Base-by-base conservation (phyloP, 345 rosid genomes). In the Populus deltoides region DNA sequence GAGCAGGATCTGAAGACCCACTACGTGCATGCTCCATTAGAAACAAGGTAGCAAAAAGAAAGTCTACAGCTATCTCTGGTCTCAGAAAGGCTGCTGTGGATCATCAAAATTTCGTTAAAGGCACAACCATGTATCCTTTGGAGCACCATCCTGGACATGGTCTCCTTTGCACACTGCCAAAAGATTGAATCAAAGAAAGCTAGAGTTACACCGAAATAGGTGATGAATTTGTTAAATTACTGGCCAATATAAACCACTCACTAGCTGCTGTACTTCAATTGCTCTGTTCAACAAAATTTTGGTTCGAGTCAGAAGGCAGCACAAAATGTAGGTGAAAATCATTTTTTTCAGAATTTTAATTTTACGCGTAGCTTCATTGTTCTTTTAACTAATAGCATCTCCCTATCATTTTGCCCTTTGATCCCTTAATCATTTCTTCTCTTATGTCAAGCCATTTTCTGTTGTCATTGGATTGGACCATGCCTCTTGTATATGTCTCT, bases 101-200 rank as follows among this genome's bases (percentile, higher is more conserved):
- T 77, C 92, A 93, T 85, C 81, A 89, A 77, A 87, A 85, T 55
- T 88, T 69, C 62, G 88, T 93, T 75, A 83, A 80, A 84, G 89
- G 88, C 70, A 71, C 88, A 35, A 78, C 87, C 49, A 81, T 91
- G 90, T 91, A 93, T 77, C 90, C 97, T 6, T 77, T 89, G 79
- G 93, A 92, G 78, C 92, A 86, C 76, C 86, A 85, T 84, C 88
- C 86, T 41, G 95, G 92, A 57, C 94, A 90, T 68, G 90, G 94
- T 72, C 86, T 89, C 84, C 90, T 93, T 76, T 91, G 95, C 85
- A 84, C 78, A 1, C 75, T 84, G 63, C 86, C 86, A 66, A 79
- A 82, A 74, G 86, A 77, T 49, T 85, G 85, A 82, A 47, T 62
- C 31, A 66, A 4, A 24, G 67, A 61, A 38, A 72, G 49, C 70